Evolutionary conservation across 1,284 basidiomycete species (phyloP).

Genomic region (Rhodotorula sp.): DNA sequence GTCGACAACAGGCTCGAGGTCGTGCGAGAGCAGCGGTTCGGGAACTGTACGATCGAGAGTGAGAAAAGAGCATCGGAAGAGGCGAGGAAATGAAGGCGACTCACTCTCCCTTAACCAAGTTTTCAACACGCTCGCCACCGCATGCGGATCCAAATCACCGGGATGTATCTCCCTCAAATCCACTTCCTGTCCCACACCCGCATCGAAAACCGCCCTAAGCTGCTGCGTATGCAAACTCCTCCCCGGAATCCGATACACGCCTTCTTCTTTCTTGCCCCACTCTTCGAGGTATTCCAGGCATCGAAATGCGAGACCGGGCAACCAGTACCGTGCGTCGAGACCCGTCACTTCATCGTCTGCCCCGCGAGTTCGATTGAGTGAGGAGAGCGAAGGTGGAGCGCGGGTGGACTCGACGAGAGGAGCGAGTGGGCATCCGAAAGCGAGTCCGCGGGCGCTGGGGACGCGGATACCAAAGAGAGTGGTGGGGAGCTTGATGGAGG

Average conservation of each 20-base stretch:
- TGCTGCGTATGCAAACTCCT: constrained; percentile 9
- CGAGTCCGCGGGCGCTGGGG: constrained; percentile 8
- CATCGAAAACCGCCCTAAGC: constrained; percentile 27
- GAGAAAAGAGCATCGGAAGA: too few species aligned
- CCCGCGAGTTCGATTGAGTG: not conserved
- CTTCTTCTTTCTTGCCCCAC: constrained; percentile 80
- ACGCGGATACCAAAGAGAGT: constrained; percentile 19
- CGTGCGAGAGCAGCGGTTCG: constrained; percentile 36
- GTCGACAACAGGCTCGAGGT: constrained; percentile 33
- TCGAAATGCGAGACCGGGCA: constrained; percentile 70
- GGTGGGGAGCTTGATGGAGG: constrained; percentile 8
- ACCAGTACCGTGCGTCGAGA: constrained; percentile 56
- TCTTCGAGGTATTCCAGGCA: constrained; percentile 73
- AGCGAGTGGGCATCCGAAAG: constrained; percentile 22
- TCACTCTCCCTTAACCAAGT: constrained; percentile 54
- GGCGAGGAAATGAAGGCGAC: constrained; percentile 31
- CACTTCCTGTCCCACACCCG: constrained; percentile 31
- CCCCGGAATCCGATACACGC: constrained; percentile 54
- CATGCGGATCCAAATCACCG: constrained; percentile 47
- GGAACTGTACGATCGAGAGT: constrained; percentile 31
- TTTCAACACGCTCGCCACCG: constrained; percentile 71
- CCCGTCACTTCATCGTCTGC: constrained; percentile 38
- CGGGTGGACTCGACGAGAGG: constrained; percentile 18
- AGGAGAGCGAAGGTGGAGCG: not conserved
- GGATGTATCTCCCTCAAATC: constrained; percentile 40